These are phyloP conservation scores for Ailanthus altissimus DNA, from an alignment of 345 rosid species.

Conservation along the genomic window DNA sequence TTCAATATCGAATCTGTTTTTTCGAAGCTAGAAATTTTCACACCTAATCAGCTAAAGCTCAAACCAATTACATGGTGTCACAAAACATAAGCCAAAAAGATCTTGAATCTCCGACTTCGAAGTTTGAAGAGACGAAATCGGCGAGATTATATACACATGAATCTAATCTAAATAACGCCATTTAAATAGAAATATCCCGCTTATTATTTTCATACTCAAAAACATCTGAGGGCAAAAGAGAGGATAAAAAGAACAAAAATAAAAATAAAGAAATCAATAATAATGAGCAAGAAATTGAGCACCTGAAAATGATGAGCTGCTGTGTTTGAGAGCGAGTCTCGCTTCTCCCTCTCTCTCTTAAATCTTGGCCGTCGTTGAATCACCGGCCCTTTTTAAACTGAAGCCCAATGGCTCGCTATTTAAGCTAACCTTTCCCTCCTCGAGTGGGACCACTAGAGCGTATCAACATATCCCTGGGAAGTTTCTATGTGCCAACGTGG, in stretches of 20 bases:
- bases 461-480: background rate
- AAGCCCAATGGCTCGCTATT: background rate
- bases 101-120: background rate
- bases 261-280: background rate
- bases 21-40: background rate
- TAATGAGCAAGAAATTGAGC: background rate
- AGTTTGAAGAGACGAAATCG: background rate
- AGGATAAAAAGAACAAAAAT: background rate
- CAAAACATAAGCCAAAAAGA: too few species aligned
- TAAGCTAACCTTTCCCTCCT: conserved; percentile 10
- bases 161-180: background rate
- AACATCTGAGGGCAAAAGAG: background rate
- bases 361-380: background rate
- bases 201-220: background rate
- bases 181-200: background rate
- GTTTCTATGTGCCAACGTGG: background rate
- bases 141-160: background rate
- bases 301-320: background rate
- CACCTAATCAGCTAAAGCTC: background rate
- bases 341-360: background rate
- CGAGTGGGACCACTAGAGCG: background rate
- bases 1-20: background rate
- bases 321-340: too few species aligned
- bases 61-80: too few species aligned
- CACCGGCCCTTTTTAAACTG: background rate